Evolutionary conservation across 176 grass and related monocot genomes (phyloP).

Genomic region (barley (Hordeum vulgare)): DNA sequence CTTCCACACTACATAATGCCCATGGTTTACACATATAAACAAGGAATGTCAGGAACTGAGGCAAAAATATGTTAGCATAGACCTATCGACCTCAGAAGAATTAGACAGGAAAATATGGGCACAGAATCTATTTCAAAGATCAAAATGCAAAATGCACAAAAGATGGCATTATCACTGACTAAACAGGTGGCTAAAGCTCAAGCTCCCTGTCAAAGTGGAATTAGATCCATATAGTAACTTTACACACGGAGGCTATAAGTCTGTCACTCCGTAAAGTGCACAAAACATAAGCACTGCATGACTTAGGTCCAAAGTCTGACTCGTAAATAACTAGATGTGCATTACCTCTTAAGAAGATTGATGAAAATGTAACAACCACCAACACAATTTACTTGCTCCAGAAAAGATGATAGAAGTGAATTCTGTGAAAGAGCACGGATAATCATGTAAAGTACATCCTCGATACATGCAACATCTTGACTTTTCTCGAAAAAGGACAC

Average conservation of each 20-base stretch:
- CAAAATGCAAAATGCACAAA: slow-evolving; percentile 17
- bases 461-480: slow-evolving; percentile 91
- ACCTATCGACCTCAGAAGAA: slow-evolving; percentile 30
- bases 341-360: slow-evolving; percentile 92
- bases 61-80: background rate
- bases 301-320: background rate
- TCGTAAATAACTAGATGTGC: background rate
- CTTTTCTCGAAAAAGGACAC: slow-evolving; percentile 93
- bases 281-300: background rate
- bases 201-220: slow-evolving; percentile 12
- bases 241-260: slow-evolving; percentile 17
- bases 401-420: slow-evolving; percentile 64
- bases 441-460: slow-evolving; percentile 92
- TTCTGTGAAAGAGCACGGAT: slow-evolving; percentile 77
- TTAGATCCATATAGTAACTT: slow-evolving; percentile 42
- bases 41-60: background rate
- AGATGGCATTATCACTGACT: background rate
- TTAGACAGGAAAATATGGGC: background rate
- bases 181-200: slow-evolving; percentile 15
- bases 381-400: slow-evolving; percentile 81
- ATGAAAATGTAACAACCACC: slow-evolving; percentile 92
- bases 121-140: background rate
- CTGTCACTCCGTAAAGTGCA: slow-evolving; percentile 31
- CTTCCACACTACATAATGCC: background rate
- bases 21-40: slow-evolving; percentile 23